A percentile compares a stretch with the other conserved stretches of the same genome.
Evolutionary conservation across 306 rosid species (phyloP).

Genomic region (Quercus berberidifolia): DNA sequence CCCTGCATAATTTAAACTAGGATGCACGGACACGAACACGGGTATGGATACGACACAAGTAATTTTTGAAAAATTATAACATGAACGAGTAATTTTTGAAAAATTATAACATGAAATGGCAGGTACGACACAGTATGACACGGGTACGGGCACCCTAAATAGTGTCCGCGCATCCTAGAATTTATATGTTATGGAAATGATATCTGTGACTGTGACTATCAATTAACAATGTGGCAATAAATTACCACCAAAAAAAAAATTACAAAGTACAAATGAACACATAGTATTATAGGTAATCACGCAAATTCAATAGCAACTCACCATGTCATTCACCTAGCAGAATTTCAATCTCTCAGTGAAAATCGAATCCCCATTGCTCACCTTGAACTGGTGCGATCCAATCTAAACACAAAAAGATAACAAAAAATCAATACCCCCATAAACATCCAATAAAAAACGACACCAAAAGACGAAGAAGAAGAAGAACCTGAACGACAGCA

Average conservation of each 20-base stretch:
- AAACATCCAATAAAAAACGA: background rate
- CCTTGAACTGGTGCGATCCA: slow-evolving; percentile 96
- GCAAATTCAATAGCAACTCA: slow-evolving; percentile 24
- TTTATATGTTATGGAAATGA: background rate
- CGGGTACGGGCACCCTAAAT: too few relatives aligned
- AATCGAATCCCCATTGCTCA: slow-evolving; percentile 80
- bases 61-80: too few relatives aligned
- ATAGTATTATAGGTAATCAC: background rate
- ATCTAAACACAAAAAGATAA: slow-evolving; percentile 32
- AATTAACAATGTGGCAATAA: background rate
- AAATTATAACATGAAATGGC: too few relatives aligned
- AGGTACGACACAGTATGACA: too few relatives aligned
- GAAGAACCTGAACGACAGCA: slow-evolving; percentile 73
- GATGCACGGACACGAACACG: too few relatives aligned
- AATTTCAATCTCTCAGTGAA: slow-evolving; percentile 84
- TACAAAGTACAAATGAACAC: background rate
- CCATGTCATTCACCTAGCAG: slow-evolving; percentile 90
- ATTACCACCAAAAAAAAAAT: too few relatives aligned
- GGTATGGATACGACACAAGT: accelerated
- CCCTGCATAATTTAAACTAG: too few relatives aligned
- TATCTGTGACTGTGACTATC: background rate
- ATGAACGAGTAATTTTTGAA: too few relatives aligned
- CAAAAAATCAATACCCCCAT: background rate
- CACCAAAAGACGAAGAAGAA: background rate
- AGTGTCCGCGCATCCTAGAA: too few relatives aligned